A percentile compares a stretch with the other conserved stretches of the same genome.
Conservation (phyloP, 805 yeast genomes). For the Saccharomycopsis microspora region DNA sequence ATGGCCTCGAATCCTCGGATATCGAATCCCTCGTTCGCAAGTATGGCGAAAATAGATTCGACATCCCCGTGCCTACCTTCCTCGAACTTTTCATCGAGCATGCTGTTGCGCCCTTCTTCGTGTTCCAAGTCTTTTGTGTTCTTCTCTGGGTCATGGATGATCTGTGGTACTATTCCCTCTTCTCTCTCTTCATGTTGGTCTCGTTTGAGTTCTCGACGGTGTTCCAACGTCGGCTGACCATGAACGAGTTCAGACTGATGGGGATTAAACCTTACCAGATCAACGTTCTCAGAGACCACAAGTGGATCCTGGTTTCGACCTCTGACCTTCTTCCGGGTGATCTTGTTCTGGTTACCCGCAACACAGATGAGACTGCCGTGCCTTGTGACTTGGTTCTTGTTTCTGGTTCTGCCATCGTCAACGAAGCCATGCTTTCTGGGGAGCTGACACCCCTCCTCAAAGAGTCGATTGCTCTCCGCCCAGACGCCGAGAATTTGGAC, state of each 20-base stretch:
- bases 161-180: conserved; percentile 89
- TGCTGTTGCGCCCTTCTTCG: conserved; percentile 96
- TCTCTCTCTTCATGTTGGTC: conserved; percentile 84
- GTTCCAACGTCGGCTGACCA: conserved; percentile 87
- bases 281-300: conserved; percentile 54
- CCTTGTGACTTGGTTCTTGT: conserved; percentile 87
- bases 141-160: conserved; percentile 95
- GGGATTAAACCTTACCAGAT: conserved; percentile 86
- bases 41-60: conserved; percentile 82
- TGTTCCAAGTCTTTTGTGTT: conserved; percentile 91
- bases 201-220: conserved; percentile 92
- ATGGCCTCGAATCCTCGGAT: conserved; percentile 22
- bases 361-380: conserved; percentile 81
- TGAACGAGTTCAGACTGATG: conserved; percentile 94
- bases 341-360: conserved; percentile 75
- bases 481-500: conserved; percentile 53
- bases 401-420: conserved; percentile 89
- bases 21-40: conserved; percentile 34
- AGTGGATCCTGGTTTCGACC: conserved; percentile 64
- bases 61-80: conserved; percentile 91
- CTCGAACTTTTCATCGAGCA: conserved; percentile 88
- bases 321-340: conserved; percentile 85
- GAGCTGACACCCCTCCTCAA: conserved; percentile 95
- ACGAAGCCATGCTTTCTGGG: conserved; percentile 98
- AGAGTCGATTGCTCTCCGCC: conserved; percentile 82